Base-by-base conservation (phyloP, 2,329 filamentous ascomycete species). In the Cladophialophora yegresii region DNA sequence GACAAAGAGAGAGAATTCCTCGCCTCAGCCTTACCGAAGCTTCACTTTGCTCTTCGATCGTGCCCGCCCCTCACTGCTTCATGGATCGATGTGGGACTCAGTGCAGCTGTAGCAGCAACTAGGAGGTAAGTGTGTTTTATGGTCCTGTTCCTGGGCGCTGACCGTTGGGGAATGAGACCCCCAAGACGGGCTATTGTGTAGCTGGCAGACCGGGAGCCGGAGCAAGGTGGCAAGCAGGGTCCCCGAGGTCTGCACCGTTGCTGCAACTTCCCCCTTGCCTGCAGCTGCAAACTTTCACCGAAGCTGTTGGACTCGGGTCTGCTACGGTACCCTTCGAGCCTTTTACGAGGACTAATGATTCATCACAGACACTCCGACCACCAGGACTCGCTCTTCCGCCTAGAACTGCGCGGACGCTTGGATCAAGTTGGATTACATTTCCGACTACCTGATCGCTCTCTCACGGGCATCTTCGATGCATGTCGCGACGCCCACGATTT, bases 261-360 rank as follows among this genome's bases (percentile, higher is more conserved):
- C 56, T 55, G 50, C 30, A 23, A 22, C 50, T 36, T 64, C 36
- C 49, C 36, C 49, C 28, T 54, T 60, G 28, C 23, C 50, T 56
- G 62, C 56, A 50, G 56, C 49, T 50, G 49, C 30, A 16, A 56
- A 20, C 36, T 40, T 60, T 49, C 49, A 13, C 49, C 22, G 12
- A 20, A 26, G 13, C 22, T 50, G 47, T 26, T 50, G 20, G 26
- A 54, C 26, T 30, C 8, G 5, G 26, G n/a, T 22, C 22, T n/a
- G 10, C n/a, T 13, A 54, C 8, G 3, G 26, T 9, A 4, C 13
- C 51, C n/a, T n/a, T n/a, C n/a, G n/a, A n/a, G n/a, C n/a, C n/a
- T n/a, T n/a, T 16, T 33, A 30, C 13, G n/a, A 4, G 28, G 8
- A 30, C 51, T 33, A 10, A 12, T 56, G 30, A 43, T 22, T 56